Evolutionary conservation across 2,329 filamentous ascomycete species (phyloP), one percentile per base, ranked within the genome.

Genomic region (Aspergillus spinulosporus): DNA sequence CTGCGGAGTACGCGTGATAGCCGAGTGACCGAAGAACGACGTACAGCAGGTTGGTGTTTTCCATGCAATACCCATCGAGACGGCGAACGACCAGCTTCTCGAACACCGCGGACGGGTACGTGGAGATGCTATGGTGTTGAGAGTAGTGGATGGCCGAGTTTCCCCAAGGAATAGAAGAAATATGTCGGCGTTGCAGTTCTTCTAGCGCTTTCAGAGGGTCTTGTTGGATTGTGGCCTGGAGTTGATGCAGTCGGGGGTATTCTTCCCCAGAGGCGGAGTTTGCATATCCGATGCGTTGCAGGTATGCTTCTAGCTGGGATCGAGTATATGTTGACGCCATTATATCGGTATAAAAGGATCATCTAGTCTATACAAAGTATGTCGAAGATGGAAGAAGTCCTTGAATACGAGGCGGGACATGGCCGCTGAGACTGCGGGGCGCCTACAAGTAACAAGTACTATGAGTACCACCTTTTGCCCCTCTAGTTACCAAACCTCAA

Each of bases 61-160:
- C 83, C 81, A 86, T 84, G 65, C 83, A 86, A 58, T 85, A 84
- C 1, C 84, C 84, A 28, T 84, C 83, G 32, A 81, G 68, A 4
- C 75, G 74, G 46, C 78, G 68, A 45, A 68, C 73, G 1, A 81
- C 77, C 34, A 86, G 74, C 64, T 85, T 85, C 42, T 77, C 71
- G 65, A 77, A 85, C 5, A 86, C 66, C 3, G 71, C 68, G 21
- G 80, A 68, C 1, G 79, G 74, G 49, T 84, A 74, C 39, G 84
- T 68, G 2, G 77, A 77, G 28, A 85, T 75, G 8, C 66, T 70
- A 39, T 76, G 78, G 58, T 78, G 72, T n/a, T 72, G 69, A 2
- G 78, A 79, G 64, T 82, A 82, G 64, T 86, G 84, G 42, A 86
- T 70, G 1, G 72, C 74, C 8, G 85, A 70, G 59, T 84, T 85